Evolutionary conservation across 2,329 filamentous ascomycete species (phyloP), one percentile per base, ranked within the genome.

Genomic region (Pestalotiopsis sp.): DNA sequence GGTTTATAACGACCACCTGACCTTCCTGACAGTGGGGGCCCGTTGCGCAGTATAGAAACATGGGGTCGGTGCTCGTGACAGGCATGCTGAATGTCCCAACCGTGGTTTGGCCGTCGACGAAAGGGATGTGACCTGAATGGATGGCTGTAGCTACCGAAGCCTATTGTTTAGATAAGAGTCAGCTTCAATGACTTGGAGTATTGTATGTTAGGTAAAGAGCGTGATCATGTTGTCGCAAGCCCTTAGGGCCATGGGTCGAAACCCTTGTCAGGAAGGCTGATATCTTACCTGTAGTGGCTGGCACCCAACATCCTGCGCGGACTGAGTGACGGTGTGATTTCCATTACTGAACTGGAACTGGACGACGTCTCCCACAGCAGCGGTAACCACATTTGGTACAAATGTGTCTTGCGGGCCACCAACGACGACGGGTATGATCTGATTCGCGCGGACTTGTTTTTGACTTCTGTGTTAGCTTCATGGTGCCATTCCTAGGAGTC

Each of bases 1-100:
- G 82, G 69, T 88, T 88, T 52, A 88, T 81, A 5, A 85, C 80
- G 77, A 85, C 82, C 36, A 84, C 81, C 79, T 87, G 86, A 7
- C 85, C 85, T 9, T 73, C 74, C 72, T 86, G 82, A 60, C 86
- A 87, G 69, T 87, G 85, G 3, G 81, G 81, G 0, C 78, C 81
- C 2, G 82, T 82, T 0, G 84, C 83, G 68, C 85, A 88, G 74
- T 87, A 88, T 39, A 85, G 70, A 74, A 84, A 87, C 69, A 87
- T 82, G 5, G 85, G 79, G 2, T 82, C 78, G 0, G 81, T 79
- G 68, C 78, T 80, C 36, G 80, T 81, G 20, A 88, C 75, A 12
- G 80, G 78, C 74, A 88, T 80, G 68, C 80, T 84, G 72, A 86
- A 88, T 1, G 81, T 83, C 0, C 82, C 82, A 6, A 83, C 81